These are phyloP conservation scores for Plasmodium coatneyi DNA, from an alignment of 169 alveolate genomes.

Conservation along the genomic window DNA sequence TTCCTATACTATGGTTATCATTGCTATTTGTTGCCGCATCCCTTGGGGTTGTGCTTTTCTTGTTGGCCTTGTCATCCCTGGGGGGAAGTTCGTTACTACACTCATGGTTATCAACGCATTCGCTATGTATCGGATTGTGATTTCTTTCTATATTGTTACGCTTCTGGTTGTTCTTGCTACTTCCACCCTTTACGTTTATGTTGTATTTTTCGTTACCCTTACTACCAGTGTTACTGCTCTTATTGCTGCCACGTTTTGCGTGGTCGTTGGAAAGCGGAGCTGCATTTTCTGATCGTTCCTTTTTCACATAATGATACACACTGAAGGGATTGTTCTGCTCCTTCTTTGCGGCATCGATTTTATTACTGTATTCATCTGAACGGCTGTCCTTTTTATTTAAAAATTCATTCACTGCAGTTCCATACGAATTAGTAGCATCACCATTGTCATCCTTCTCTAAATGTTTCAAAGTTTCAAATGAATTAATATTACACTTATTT, in stretches of 20 bases:
- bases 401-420: slow-evolving; percentile 1
- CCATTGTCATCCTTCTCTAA: not conserved
- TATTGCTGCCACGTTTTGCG: not conserved
- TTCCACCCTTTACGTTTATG: not conserved
- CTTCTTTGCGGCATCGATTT: not conserved
- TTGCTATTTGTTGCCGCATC: not conserved
- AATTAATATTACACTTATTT: slow-evolving; percentile 9
- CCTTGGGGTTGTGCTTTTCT: not conserved
- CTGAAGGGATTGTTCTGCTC: slow-evolving; percentile 39
- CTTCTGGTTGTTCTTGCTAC: not conserved
- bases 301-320: slow-evolving; percentile 28
- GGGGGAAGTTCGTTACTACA: not conserved
- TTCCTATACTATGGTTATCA: not conserved
- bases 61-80: not conserved
- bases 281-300: not conserved
- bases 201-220: not conserved
- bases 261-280: not conserved
- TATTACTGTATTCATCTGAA: not conserved
- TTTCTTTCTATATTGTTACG: not conserved
- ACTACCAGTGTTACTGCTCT: not conserved
- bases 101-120: not conserved
- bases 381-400: slow-evolving; percentile 1
- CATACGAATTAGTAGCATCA: not conserved
- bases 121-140: not conserved
- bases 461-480: slow-evolving; percentile 30